A percentile compares a stretch with the other conserved stretches of the same genome.
Conservation (phyloP, 208 protist species). For the Wallacemonas sp. region DNA sequence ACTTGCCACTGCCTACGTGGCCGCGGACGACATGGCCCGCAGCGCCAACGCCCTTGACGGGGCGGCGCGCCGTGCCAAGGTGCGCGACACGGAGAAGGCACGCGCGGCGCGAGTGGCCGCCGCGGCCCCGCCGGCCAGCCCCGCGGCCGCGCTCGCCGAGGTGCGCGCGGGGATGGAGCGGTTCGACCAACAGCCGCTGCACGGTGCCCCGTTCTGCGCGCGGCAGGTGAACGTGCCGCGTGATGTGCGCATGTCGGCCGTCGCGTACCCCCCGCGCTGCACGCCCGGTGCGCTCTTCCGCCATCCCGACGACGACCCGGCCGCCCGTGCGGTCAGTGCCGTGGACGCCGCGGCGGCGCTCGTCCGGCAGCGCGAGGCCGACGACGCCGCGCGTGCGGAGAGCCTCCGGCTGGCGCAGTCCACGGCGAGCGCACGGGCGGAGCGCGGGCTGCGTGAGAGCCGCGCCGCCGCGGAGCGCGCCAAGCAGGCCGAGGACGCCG, state of each 20-base stretch:
- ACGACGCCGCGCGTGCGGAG: not conserved
- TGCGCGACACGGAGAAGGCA: conserved; percentile 25
- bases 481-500: conserved; percentile 2
- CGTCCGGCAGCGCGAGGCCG: not conserved
- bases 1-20: conserved; percentile 41
- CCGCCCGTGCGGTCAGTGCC: not conserved
- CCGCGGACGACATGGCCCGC: conserved; percentile 25
- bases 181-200: conserved; percentile 1
- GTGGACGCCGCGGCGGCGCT: not conserved
- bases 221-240: conserved; percentile 9
- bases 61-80: conserved; percentile 29
- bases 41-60: conserved; percentile 11
- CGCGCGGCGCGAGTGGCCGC: conserved; percentile 27
- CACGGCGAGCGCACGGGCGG: conserved; percentile 21
- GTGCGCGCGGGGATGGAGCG: conserved; percentile 20
- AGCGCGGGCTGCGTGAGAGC: conserved; percentile 19
- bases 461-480: conserved; percentile 6
- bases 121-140: not conserved
- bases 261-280: conserved; percentile 13
- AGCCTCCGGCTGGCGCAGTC: conserved; percentile 2
- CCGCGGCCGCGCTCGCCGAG: conserved; percentile 20
- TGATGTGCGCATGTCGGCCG: conserved; percentile 19
- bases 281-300: conserved; percentile 10
- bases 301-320: not conserved
- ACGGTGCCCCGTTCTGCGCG: not conserved